Evolutionary conservation across 192 early-diverging fungal species (phyloP).

Genomic region (Backusella tuberculispora): DNA sequence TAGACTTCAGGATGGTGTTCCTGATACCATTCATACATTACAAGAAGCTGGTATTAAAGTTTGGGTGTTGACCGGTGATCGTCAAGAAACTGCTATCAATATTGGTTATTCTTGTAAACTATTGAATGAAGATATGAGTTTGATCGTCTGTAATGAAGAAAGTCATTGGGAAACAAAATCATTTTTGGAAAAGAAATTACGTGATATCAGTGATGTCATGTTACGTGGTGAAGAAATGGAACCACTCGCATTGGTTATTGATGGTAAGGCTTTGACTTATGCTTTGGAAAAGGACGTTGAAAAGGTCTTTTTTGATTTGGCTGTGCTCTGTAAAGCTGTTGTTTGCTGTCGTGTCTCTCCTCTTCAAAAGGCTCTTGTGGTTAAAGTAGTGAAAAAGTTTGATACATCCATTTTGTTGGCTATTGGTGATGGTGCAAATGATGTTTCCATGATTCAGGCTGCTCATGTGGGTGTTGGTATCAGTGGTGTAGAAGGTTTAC

Average conservation of each 20-base stretch:
- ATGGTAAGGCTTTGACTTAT: slow-evolving; percentile 90
- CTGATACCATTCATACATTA: slow-evolving; percentile 94
- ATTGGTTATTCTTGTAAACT: slow-evolving; percentile 97
- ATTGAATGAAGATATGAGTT: slow-evolving; percentile 93
- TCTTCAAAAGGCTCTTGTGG: slow-evolving; percentile 96
- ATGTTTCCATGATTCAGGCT: slow-evolving; percentile 99
- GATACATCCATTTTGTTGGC: slow-evolving; percentile 87
- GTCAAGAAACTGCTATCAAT: slow-evolving; percentile 99
- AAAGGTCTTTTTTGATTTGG: slow-evolving; percentile 84
- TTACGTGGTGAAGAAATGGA: slow-evolving; percentile 50
- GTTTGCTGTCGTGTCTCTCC: slow-evolving; percentile 98
- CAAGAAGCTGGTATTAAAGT: slow-evolving; percentile 94
- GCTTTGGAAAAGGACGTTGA: slow-evolving; percentile 90
- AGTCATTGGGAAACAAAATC: slow-evolving; percentile 93
- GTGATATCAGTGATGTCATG: slow-evolving; percentile 69
- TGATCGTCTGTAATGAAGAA: slow-evolving; percentile 92
- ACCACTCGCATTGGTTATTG: slow-evolving; percentile 91
- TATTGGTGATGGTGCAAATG: slow-evolving; percentile 99
- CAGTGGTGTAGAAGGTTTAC: slow-evolving; percentile 93
- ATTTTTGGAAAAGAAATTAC: slow-evolving; percentile 87
- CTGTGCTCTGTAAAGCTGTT: slow-evolving; percentile 91
- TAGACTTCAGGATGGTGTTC: slow-evolving; percentile 96
- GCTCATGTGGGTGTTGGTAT: slow-evolving; percentile 98
- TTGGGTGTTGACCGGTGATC: slow-evolving; percentile 97
- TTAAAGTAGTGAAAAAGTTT: slow-evolving; percentile 95